Conservation (phyloP, 1,139 yeast genomes). For the Trichomonascaceae sp. region DNA sequence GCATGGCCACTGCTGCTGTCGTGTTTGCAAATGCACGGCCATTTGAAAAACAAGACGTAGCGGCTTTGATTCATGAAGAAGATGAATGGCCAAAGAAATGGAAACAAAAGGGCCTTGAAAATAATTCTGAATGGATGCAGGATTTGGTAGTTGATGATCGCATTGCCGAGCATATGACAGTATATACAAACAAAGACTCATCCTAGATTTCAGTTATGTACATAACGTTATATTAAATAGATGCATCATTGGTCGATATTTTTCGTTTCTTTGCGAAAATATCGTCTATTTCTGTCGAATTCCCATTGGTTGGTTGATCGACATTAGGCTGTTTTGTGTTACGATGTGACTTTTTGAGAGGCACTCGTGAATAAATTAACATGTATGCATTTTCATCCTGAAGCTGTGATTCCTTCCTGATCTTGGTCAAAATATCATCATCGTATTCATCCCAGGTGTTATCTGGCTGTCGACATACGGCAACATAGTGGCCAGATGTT, state of each 20-base stretch:
- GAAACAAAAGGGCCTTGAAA: conserved; percentile 66
- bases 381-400: conserved; percentile 84
- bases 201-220: neutral
- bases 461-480: conserved; percentile 88
- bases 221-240: neutral
- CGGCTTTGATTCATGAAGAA: conserved; percentile 64
- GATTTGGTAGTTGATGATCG: conserved; percentile 67
- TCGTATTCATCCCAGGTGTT: conserved; percentile 84
- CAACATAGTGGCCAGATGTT: conserved; percentile 87
- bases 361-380: conserved; percentile 47
- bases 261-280: conserved; percentile 19
- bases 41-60: conserved; percentile 49
- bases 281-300: conserved; percentile 24
- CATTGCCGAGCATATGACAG: conserved; percentile 50
- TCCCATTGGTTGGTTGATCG: neutral
- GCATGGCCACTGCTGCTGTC: conserved; percentile 54
- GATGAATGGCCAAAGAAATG: conserved; percentile 85
- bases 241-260: conserved; percentile 1
- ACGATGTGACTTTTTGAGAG: conserved; percentile 3
- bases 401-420: conserved; percentile 61
- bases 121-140: conserved; percentile 82
- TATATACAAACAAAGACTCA: conserved; percentile 33
- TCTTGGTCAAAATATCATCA: conserved; percentile 72
- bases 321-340: neutral
- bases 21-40: conserved; percentile 53